Base-by-base conservation (phyloP, 75 land plant species). In the Pseudotsuga menziesii region DNA sequence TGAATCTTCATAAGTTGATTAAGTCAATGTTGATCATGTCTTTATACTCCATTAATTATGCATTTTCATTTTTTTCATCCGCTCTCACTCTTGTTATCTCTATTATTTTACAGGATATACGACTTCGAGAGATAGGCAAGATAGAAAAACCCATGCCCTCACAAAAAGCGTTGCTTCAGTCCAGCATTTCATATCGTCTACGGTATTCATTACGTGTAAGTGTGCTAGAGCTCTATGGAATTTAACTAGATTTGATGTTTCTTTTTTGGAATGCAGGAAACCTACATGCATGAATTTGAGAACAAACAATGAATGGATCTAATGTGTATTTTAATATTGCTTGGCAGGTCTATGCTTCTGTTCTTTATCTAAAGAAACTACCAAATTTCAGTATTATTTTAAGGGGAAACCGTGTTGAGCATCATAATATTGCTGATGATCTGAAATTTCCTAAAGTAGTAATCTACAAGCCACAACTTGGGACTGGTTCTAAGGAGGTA, bases 131-230 rank as follows among this genome's bases (percentile, higher is more conserved):
- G 78, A 88, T 82, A 77, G 77, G 82, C 39, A 90, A 62, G 23
- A 52, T 23, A 72, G 86, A 76, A 78, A 56, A 35, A 22, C 26
- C 61, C 22, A 62, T 69, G 36, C 83, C 77, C 58, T 11, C 74
- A 5, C 77, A 73, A 15, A 80, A 79, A 62, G 70, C 56, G 57
- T 58, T 85, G 15, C 70, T 76, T 22, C 83, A 90, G 75, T 77
- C 87, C 19, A 93, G 93, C 81, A 83, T 95, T 57, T 88, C 93
- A 17, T 85, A 87, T 75, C 85, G 83, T 16, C 77, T 87, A 7
- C 89, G 93, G 0, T 88, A 84, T 81, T 95, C 98, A 54, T 83
- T 95, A 66, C 82, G 98, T 80, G 98, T 94, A 78, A 56, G 71
- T 75, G 20, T 3, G 29, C n/a, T 72, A n/a, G 66, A 17, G 29